Evolutionary conservation across 106 monocot species (phyloP), one percentile per base, ranked within the genome.

Genomic region (Dendrobium huoshanense): DNA sequence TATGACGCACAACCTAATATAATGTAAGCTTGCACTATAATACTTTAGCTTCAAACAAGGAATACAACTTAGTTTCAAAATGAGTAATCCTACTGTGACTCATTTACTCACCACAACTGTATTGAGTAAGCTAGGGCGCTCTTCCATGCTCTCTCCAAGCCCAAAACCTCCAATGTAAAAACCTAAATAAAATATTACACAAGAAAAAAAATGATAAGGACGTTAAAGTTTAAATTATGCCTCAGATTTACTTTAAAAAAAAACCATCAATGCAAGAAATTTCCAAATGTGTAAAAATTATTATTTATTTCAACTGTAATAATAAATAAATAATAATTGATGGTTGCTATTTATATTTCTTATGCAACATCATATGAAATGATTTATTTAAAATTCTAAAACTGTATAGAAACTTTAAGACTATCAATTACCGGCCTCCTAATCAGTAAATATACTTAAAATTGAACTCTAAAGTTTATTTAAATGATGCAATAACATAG

Each of bases 151-250:
- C 65, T 98, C 98, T 85, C 98, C 98, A 67, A 92, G 83, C 51
- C 95, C 98, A 88, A 98, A 98, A 22, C 95, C 95, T 84, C 95
- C 98, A 85, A 98, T 90, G 91, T 89, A 95, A 79, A 88, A 98
- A 73, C 98, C 98, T 98, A 77, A 78, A 87, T 24, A 44, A 85
- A 72, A 25, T 24, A 78, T 73, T 43, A 78, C 8, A 31, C 72
- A 2, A 72, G 9, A 51, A 77, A 78, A 67, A 67, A 77, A 11
- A 78, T 31, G 55, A 51, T 15, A 25, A 76, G 76, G 43, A 33
- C 43, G n/a, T 25, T 3, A 49, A 76, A 47, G 11, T 76, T 13
- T 51, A 48, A 16, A 74, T 74, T 43, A 74, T 2, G 18, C 13
- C 1, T 73, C 41, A 41, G 15, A 73, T 41, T 67, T 67, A 16